These are phyloP conservation scores for Talaromyces albobiverticillius DNA, from an alignment of 2,329 filamentous ascomycete species.

Conservation along the genomic window DNA sequence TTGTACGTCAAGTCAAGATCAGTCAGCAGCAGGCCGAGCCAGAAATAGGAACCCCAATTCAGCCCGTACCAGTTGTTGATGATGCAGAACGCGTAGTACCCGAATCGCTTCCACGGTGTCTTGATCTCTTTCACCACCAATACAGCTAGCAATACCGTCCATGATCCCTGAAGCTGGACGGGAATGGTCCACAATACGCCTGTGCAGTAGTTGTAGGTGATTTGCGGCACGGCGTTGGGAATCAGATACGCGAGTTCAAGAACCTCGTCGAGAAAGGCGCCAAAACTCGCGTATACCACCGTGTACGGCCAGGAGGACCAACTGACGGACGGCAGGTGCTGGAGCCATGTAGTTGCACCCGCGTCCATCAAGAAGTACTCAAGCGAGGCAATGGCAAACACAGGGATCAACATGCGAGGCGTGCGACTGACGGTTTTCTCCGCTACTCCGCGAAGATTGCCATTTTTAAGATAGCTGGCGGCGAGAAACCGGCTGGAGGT, in stretches of 20 bases:
- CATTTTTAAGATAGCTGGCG: conserved; percentile 40
- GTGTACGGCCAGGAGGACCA: conserved; percentile 50
- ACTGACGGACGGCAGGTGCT: conserved; percentile 45
- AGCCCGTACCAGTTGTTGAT: conserved; percentile 47
- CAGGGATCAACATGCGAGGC: conserved; percentile 47
- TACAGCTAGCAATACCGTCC: conserved; percentile 41
- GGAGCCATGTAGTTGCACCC: conserved; percentile 42
- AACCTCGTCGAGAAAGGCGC: conserved; percentile 42
- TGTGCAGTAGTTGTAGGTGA: conserved; percentile 49
- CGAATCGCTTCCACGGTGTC: conserved; percentile 45
- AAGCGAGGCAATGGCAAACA: conserved; percentile 40
- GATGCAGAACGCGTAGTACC: conserved; percentile 43
- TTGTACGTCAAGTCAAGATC: conserved; percentile 48
- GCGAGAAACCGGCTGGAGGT: conserved; percentile 47
- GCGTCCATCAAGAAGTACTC: conserved; percentile 48
- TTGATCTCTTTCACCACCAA: conserved; percentile 47
- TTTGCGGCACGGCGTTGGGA: conserved; percentile 46
- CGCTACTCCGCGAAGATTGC: conserved; percentile 42
- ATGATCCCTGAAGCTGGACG: conserved; percentile 47
- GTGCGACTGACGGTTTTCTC: conserved; percentile 44
- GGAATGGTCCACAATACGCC: conserved; percentile 51
- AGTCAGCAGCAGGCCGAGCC: conserved; percentile 43
- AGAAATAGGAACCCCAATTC: conserved; percentile 46
- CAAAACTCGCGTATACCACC: conserved; percentile 37
- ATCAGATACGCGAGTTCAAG: conserved; percentile 46